Evolutionary conservation across 176 grass and related monocot species (phyloP).

Genomic region (Eragrostis nindensis): DNA sequence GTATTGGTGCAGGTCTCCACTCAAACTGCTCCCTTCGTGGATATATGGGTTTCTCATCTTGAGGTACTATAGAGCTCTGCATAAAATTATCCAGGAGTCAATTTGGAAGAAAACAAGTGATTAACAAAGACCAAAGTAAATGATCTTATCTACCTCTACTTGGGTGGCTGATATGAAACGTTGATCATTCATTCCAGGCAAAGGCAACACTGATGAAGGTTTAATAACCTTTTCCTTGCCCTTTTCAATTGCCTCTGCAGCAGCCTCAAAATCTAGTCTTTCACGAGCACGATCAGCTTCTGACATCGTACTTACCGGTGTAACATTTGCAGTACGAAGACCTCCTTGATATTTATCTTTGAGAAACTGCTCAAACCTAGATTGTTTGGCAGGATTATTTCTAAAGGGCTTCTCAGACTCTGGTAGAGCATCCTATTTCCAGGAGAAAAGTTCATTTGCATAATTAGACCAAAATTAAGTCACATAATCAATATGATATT

Average conservation of each 20-base stretch:
- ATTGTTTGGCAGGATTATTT: slow-evolving; percentile 81
- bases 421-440: slow-evolving; percentile 57
- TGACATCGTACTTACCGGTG: slow-evolving; percentile 56
- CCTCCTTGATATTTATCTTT: slow-evolving; percentile 90
- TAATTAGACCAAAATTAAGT: slow-evolving; percentile 34
- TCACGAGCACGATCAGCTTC: slow-evolving; percentile 84
- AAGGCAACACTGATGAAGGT: slow-evolving; percentile 45
- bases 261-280: slow-evolving; percentile 93
- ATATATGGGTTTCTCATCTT: slow-evolving; percentile 60
- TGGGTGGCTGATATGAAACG: slow-evolving; percentile 70
- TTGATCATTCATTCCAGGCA: slow-evolving; percentile 59
- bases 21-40: slow-evolving; percentile 78
- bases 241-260: slow-evolving; percentile 88
- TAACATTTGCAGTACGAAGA: slow-evolving; percentile 59
- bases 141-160: slow-evolving; percentile 53
- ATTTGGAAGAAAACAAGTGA: slow-evolving; percentile 20
- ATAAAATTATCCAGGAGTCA: slow-evolving; percentile 46
- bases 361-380: slow-evolving; percentile 90
- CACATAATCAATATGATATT: slow-evolving; percentile 8
- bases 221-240: slow-evolving; percentile 46
- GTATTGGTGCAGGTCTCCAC: slow-evolving; percentile 81
- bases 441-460: slow-evolving; percentile 36
- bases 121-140: slow-evolving; percentile 15
- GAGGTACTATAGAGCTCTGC: slow-evolving; percentile 43
- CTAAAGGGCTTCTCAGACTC: slow-evolving; percentile 79